A percentile compares a stretch with the other conserved stretches of the same genome.
phyloP scores from a whole-genome alignment of 345 rosid genomes.

The Eutrema japonicum region DNA sequence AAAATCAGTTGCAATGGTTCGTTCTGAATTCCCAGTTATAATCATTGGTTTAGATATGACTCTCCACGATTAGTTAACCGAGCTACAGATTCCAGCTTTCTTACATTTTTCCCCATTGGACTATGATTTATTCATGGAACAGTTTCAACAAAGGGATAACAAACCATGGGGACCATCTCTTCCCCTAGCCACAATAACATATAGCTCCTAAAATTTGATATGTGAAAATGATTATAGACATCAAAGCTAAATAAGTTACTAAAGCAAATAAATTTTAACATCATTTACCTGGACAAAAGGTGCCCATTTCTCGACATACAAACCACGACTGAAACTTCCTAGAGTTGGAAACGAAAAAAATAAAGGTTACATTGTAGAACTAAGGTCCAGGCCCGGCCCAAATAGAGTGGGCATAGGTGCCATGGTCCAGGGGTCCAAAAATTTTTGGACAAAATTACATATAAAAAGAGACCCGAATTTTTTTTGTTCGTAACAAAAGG shows the following conservation, averaged over 20 bases:
- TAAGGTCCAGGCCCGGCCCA: no score
- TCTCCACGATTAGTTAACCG: no score
- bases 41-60: no score
- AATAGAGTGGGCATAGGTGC: no score
- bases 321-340: slow-evolving; percentile 76
- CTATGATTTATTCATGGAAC: slow-evolving; percentile 42
- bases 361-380: not conserved
- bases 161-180: slow-evolving; percentile 72
- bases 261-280: not conserved
- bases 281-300: slow-evolving; percentile 72
- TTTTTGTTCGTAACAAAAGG: no score
- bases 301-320: slow-evolving; percentile 95
- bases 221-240: not conserved
- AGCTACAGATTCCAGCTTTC: no score
- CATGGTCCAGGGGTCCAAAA: no score
- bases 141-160: slow-evolving; percentile 95
- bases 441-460: no score
- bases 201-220: slow-evolving; percentile 65
- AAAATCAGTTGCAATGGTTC: no score
- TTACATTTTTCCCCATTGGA: no score
- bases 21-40: no score
- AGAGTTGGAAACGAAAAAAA: slow-evolving; percentile 54
- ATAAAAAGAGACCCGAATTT: no score
- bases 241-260: slow-evolving; percentile 7
- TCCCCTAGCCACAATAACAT: slow-evolving; percentile 93